Conservation (phyloP, 2,329 filamentous ascomycete genomes). For the Aspergillus niger region DNA sequence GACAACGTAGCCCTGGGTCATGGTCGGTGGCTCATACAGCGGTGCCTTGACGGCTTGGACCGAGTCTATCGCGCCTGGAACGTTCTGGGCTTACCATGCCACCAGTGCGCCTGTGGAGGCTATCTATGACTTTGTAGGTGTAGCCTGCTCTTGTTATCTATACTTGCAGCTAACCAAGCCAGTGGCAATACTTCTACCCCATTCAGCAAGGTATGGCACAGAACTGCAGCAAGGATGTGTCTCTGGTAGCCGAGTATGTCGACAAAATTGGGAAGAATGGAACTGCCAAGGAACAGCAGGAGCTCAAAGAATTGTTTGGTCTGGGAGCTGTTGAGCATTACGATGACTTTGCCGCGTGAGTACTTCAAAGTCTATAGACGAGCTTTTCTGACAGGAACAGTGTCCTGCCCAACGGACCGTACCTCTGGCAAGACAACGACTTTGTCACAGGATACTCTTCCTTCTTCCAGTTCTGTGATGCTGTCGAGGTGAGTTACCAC, state of each 20-base stretch:
- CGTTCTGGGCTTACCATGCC: conserved; percentile 63
- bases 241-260: conserved; percentile 56
- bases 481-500: conserved; percentile 45
- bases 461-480: conserved; percentile 34
- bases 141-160: fast-evolving
- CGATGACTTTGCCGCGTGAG: conserved; percentile 55
- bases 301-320: conserved; percentile 57
- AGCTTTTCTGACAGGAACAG: conserved; percentile 23
- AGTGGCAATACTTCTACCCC: conserved; percentile 61
- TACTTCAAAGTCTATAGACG: not conserved
- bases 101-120: conserved; percentile 59
- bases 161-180: not conserved
- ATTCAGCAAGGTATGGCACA: conserved; percentile 60
- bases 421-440: conserved; percentile 58
- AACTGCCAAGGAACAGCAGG: conserved; percentile 43
- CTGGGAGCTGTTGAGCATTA: conserved; percentile 53
- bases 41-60: conserved; percentile 61
- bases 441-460: conserved; percentile 53
- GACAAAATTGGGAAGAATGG: conserved; percentile 52
- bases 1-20: conserved; percentile 54
- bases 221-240: conserved; percentile 59
- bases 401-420: conserved; percentile 58
- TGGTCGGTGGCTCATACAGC: conserved; percentile 59
- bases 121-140: conserved; percentile 53
- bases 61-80: conserved; percentile 55